phyloP scores from a whole-genome alignment of 2,329 filamentous ascomycete genomes.

The Lecanoromycetidae sp. region DNA sequence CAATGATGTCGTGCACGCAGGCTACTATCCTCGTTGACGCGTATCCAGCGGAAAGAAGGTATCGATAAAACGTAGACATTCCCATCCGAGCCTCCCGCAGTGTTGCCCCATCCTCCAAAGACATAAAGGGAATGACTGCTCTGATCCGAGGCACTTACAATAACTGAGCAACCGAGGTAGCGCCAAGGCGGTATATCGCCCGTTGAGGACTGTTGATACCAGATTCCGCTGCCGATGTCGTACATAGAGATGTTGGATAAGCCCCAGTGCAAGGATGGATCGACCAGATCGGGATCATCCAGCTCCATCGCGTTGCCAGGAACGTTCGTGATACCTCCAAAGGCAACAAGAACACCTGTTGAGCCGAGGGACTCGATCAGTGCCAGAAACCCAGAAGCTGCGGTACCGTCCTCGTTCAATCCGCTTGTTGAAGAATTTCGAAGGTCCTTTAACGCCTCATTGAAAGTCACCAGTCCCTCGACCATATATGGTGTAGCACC shows the following conservation, averaged over 20 bases:
- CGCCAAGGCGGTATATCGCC: conserved; percentile 15
- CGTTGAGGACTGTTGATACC: conserved; percentile 11
- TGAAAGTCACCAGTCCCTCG: conserved; percentile 8
- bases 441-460: not conserved
- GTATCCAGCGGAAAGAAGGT: conserved; percentile 14
- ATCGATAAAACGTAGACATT: conserved; percentile 14
- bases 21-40: conserved; percentile 11
- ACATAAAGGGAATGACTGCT: conserved; percentile 16
- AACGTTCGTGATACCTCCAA: conserved; percentile 10
- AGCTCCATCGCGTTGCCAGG: not conserved
- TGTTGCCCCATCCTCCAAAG: conserved; percentile 13
- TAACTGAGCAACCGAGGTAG: conserved; percentile 9
- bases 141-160: conserved; percentile 10
- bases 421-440: conserved; percentile 7
- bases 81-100: conserved; percentile 3
- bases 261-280: conserved; percentile 3
- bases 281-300: not conserved
- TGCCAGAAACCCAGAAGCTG: conserved; percentile 4
- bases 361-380: conserved; percentile 10
- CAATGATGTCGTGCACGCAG: conserved; percentile 8
- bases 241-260: conserved; percentile 12
- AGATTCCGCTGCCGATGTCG: conserved; percentile 7
- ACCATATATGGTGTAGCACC: conserved; percentile 7
- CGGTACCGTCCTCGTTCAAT: conserved; percentile 10
- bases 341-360: conserved; percentile 6